A percentile compares a stretch with the other conserved stretches of the same genome.
phyloP scores from a whole-genome alignment of 2,329 filamentous ascomycete species.

The Venturia carpophila region DNA sequence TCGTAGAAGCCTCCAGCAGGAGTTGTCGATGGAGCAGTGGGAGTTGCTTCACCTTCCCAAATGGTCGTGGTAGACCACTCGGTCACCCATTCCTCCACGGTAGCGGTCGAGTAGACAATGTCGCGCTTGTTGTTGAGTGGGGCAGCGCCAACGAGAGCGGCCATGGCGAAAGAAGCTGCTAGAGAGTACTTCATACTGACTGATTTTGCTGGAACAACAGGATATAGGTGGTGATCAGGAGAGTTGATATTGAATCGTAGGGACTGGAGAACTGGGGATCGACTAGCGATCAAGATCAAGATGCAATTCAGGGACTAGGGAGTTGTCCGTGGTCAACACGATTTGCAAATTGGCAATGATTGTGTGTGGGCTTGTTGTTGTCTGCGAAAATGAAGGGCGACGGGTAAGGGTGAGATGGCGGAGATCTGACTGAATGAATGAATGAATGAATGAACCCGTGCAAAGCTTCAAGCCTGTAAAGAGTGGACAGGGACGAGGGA shows the following conservation, averaged over 20 bases:
- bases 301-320: neutral
- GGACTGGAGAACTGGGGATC: neutral
- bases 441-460: constrained; percentile 3
- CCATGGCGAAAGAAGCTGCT: constrained; percentile 12
- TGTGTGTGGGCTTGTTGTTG: neutral
- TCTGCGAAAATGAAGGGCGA: constrained; percentile 13
- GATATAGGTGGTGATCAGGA: constrained; percentile 1
- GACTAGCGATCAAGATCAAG: constrained; percentile 8
- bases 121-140: constrained; percentile 17
- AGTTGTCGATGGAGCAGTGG: neutral
- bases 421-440: constrained; percentile 6
- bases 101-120: constrained; percentile 14
- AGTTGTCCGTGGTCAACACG: constrained; percentile 12
- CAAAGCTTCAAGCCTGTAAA: constrained; percentile 17
- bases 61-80: constrained; percentile 19
- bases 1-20: constrained; percentile 13
- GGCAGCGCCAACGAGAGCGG: constrained; percentile 16
- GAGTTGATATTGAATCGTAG: neutral
- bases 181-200: constrained; percentile 9
- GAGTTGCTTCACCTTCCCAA: constrained; percentile 14
- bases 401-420: neutral
- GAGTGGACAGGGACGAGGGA: constrained; percentile 9
- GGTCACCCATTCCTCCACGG: constrained; percentile 17
- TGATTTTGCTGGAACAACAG: constrained; percentile 1
- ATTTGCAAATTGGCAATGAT: constrained; percentile 12